Conservation (phyloP, 306 rosid species). For the Casuarina equisetifolia region DNA sequence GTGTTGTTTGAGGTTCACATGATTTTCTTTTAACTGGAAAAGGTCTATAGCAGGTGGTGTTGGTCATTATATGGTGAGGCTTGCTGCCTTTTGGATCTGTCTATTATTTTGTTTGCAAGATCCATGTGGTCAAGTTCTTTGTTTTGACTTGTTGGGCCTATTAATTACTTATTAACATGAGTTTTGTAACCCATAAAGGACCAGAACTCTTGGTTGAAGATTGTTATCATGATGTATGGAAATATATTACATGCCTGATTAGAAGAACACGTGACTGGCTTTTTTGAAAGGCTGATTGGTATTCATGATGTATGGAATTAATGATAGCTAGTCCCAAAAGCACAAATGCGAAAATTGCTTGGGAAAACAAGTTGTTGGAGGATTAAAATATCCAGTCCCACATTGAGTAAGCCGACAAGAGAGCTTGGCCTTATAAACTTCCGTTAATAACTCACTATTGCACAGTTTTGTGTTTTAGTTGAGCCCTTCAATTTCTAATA, state of each 20-base stretch:
- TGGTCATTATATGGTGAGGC: slow-evolving; percentile 7
- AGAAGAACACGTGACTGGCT: too few relatives aligned
- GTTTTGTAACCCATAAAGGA: slow-evolving; percentile 28
- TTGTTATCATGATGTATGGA: background rate
- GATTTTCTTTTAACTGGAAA: slow-evolving; percentile 16
- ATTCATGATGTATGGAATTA: background rate
- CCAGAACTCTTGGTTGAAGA: slow-evolving; percentile 3
- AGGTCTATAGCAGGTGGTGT: slow-evolving; percentile 16
- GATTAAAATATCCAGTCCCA: too few relatives aligned
- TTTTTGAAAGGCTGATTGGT: background rate
- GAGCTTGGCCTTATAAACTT: too few relatives aligned
- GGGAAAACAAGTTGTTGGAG: background rate
- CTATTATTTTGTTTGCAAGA: slow-evolving; percentile 31
- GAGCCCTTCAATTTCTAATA: too few relatives aligned
- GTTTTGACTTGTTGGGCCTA: slow-evolving; percentile 28
- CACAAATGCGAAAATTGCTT: background rate
- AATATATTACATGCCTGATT: background rate
- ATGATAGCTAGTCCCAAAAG: background rate
- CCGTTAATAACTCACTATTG: too few relatives aligned
- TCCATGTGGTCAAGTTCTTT: slow-evolving; percentile 8
- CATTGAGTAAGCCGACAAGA: too few relatives aligned
- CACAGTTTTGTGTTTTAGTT: too few relatives aligned
- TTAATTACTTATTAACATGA: slow-evolving; percentile 24
- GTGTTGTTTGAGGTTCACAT: slow-evolving; percentile 11
- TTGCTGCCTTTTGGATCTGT: slow-evolving; percentile 34